Evolutionary conservation across 2,329 filamentous ascomycete genomes (phyloP).

Genomic region (Graphium sp.): DNA sequence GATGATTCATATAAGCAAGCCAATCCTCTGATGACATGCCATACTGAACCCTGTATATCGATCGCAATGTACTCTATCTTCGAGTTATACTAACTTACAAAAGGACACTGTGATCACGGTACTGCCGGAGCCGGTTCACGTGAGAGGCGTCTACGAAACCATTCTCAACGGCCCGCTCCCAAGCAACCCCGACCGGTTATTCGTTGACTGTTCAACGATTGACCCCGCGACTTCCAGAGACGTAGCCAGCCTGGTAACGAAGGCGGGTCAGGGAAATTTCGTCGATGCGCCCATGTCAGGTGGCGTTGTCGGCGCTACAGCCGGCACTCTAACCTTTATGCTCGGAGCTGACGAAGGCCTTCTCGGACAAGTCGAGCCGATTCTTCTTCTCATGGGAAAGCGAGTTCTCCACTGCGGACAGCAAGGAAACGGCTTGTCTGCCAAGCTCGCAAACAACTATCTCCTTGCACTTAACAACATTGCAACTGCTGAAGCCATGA

Average conservation of each 20-base stretch:
- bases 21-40: slow-evolving; percentile 78
- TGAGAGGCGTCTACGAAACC: slow-evolving; percentile 63
- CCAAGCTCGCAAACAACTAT: slow-evolving; percentile 96
- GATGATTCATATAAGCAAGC: slow-evolving; percentile 49
- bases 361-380: slow-evolving; percentile 46
- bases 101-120: slow-evolving; percentile 80
- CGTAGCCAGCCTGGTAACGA: slow-evolving; percentile 52
- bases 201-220: slow-evolving; percentile 95
- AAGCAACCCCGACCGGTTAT: slow-evolving; percentile 51
- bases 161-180: slow-evolving; percentile 45
- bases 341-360: slow-evolving; percentile 50
- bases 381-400: slow-evolving; percentile 70
- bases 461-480: slow-evolving; percentile 87
- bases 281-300: slow-evolving; percentile 96
- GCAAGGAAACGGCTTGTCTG: slow-evolving; percentile 73
- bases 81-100: slow-evolving; percentile 8
- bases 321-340: slow-evolving; percentile 91
- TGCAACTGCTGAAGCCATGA: slow-evolving; percentile 49
- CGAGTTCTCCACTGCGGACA: slow-evolving; percentile 72
- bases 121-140: slow-evolving; percentile 77
- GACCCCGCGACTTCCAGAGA: slow-evolving; percentile 71
- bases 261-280: slow-evolving; percentile 55
- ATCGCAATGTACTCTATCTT: too few species aligned
- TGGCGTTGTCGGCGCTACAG: slow-evolving; percentile 77
- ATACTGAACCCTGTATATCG: too few species aligned